Base-by-base conservation (phyloP, 1,139 yeast species). In the Magnusiomyces suaveolens region DNA sequence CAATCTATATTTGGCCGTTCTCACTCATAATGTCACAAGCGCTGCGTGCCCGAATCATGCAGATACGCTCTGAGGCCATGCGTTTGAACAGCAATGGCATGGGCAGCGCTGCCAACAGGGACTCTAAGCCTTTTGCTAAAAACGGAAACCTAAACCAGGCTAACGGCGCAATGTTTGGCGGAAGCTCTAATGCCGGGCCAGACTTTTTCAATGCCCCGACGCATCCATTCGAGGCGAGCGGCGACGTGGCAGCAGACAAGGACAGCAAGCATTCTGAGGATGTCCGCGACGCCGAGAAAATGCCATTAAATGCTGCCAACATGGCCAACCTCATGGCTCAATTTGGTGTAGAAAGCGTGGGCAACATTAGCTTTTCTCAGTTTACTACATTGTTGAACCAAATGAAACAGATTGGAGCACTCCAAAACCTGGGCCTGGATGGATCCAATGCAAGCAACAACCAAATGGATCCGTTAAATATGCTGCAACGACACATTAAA, bases 1-100 rank as follows among this genome's bases (percentile, higher is more conserved):
- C 55, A 2, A 50, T 55, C 32, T 51, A 53, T 38, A 53, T 55
- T 48, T 55, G 57, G 57, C 57, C 57, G 4, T 55, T 48, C 53
- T 56, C 56, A 0, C 24, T 51, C 4, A 52, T 52, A 14, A 55
- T 55, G 57, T 39, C 54, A 14, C 51, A 55, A 36, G 57, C 57
- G 1, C 44, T 55, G 18, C 29, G 47, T 20, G 51, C 52, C 6
- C 41, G 57, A 16, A 55, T 55, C 46, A 49, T 38, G 41, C 57
- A 55, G 24, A 55, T 55, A 24, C 48, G 46, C 2, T 47, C 50
- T n/a, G 50, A 47, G 33, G 12, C 25, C 18, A 16, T n/a, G 16
- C 41, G 16, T 3, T 36, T 36, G n/a, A n/a, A n/a, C 41, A 36
- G 16, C 18, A 36, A 36, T 36, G 41, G 41, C 41, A 36, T 8